phyloP scores from a whole-genome alignment of 768 basidiomycete genomes.

The Hebeloma cylindrosporum region DNA sequence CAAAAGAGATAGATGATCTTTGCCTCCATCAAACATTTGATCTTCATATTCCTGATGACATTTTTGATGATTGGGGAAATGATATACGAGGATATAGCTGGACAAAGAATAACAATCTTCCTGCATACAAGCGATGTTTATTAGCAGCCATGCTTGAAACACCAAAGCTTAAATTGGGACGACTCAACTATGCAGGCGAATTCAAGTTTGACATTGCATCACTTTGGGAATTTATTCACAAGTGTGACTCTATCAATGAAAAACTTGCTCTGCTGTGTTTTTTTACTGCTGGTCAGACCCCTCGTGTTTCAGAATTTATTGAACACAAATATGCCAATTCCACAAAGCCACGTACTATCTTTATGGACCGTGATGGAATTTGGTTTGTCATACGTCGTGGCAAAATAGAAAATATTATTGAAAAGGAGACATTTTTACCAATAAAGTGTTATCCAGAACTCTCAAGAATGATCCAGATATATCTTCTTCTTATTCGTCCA shows the following conservation, averaged over 20 bases:
- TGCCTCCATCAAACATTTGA: constrained; percentile 3
- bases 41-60: constrained; percentile 3
- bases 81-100: constrained; percentile 12
- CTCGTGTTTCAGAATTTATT: constrained; percentile 12
- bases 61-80: constrained; percentile 17
- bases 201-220: not conserved
- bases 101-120: constrained; percentile 1
- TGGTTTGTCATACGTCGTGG: constrained; percentile 15
- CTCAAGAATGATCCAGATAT: constrained; percentile 6
- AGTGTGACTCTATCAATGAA: not conserved
- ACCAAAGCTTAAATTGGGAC: not conserved
- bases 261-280: constrained; percentile 7
- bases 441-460: constrained; percentile 9
- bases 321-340: constrained; percentile 16
- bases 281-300: constrained; percentile 6
- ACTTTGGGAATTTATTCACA: constrained; percentile 3
- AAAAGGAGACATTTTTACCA: constrained; percentile 15
- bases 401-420: constrained; percentile 11
- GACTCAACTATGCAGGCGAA: not conserved
- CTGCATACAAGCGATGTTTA: not conserved
- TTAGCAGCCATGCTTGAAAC: not conserved
- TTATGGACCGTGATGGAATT: constrained; percentile 1
- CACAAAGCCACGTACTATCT: constrained; percentile 8
- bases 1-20: not conserved
- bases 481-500: constrained; percentile 14